Evolutionary conservation across 352 stramenopile species (phyloP), one percentile per base, ranked within the genome.

Genomic region (Blastocystis sp.): DNA sequence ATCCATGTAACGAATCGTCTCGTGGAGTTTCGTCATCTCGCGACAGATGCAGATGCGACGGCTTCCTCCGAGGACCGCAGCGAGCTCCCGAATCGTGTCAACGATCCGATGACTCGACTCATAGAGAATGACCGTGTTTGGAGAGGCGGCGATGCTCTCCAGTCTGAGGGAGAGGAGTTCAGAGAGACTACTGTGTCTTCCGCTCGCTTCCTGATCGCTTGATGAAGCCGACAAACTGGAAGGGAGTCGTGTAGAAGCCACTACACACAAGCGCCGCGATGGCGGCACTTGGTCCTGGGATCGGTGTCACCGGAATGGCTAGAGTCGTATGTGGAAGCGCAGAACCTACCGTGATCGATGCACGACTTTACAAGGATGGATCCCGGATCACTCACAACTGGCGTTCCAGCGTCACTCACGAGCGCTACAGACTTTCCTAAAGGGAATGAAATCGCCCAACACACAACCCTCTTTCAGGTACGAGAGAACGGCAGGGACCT

Each of bases 221-320:
- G 24, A 76, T 54, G 42, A 76, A 76, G 9, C 64, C 64, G 24
- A 53, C n/a, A 34, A 76, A 76, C 36, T 36, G 11, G 48, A 54
- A 76, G 27, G 64, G 64, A 8, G 64, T 76, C 11, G 48, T 57
- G 48, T 76, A 76, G n/a, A 76, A 76, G 6, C 64, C 64, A 56
- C 64, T 76, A n/a, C 64, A 76, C 6, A 76, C 46, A 29, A 76
- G 64, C n/a, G 64, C 64, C 9, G 16, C 40, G 11, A 76, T 27
- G 11, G n/a, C 64, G 1, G 64, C 64, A 57, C 27, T 76, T 14
- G 64, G 32, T 40, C 64, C 64, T 3, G 64, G 64, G 53, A 76
- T 56, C 18, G 64, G 64, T 18, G 48, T 56, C 16, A 76, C 38
- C 18, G 61, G 61, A 46, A 72, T 72, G 21, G 34, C 61, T 72